These are phyloP conservation scores for Hypomontagnella monticulosa DNA, from an alignment of 495 filamentous ascomycete genomes.

Conservation along the genomic window DNA sequence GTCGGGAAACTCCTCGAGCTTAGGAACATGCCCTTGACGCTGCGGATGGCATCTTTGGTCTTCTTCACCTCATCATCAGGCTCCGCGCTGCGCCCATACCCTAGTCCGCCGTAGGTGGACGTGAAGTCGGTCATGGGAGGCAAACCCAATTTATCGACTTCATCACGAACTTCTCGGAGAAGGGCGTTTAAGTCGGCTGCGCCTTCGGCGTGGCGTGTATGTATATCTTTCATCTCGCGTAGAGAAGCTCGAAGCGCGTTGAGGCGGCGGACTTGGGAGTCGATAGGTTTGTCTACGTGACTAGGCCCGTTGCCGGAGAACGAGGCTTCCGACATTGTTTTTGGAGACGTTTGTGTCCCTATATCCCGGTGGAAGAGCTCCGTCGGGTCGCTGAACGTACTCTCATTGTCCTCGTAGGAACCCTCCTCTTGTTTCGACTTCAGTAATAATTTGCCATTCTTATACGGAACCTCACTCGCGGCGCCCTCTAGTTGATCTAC, in stretches of 20 bases:
- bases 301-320: conserved; percentile 52
- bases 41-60: conserved; percentile 84
- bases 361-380: conserved; percentile 93
- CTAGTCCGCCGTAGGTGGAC: conserved; percentile 47
- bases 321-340: conserved; percentile 36
- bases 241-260: conserved; percentile 57
- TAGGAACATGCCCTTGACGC: conserved; percentile 92
- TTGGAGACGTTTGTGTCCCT: conserved; percentile 83
- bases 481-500: conserved; percentile 76
- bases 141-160: conserved; percentile 56
- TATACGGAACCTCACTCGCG: conserved; percentile 66
- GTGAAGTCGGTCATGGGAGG: conserved; percentile 41
- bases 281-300: conserved; percentile 53
- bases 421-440: conserved; percentile 25
- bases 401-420: conserved; percentile 48
- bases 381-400: conserved; percentile 69
- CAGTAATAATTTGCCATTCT: conserved; percentile 28
- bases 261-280: conserved; percentile 47
- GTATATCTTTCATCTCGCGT: conserved; percentile 59
- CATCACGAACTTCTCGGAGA: conserved; percentile 59
- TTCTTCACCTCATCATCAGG: conserved; percentile 77
- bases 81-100: conserved; percentile 61
- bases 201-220: conserved; percentile 51
- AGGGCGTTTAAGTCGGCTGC: conserved; percentile 51
- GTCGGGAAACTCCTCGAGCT: conserved; percentile 74